Evolutionary conservation across 352 stramenopile species (phyloP), one percentile per base, ranked within the genome.

Genomic region (Pythium myriotylum): DNA sequence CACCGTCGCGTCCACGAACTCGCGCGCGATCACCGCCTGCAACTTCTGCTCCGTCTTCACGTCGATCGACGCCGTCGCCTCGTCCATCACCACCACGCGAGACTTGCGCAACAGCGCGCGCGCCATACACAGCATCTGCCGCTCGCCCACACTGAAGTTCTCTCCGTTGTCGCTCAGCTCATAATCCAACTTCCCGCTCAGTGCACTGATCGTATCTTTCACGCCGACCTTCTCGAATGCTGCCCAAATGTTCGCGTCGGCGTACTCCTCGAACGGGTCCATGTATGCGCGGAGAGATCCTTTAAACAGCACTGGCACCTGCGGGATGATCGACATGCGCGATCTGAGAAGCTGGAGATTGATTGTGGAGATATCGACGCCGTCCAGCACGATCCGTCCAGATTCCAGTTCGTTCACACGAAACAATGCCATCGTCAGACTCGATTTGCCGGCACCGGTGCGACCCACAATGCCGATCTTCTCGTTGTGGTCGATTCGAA

Each of bases 61-160:
- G 52, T 91, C 83, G 39, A 90, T 85, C 24, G 76, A 88, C 19
- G 82, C 80, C 9, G 93, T 98, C 4, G 94, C 94, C 74, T 99
- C 96, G 59, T 99, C 96, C 75, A 98, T 92, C 4, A 98, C 64
- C 13, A 99, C 66, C 26, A 98, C 89, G 14, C 56, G 50, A 26
- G 88, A 88, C 33, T 92, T 76, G 6, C 74, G 71, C 17, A 60
- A 19, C 13, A 60, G 20, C n/a, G 53, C 53, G 20, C 53, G 53
- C 8, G 53, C 53, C 17, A 60, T n/a, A 33, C 53, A 52, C 26
- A 60, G 41, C 53, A 99, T 68, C 73, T 98, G 94, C 4, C 94
- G 70, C 70, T 99, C 88, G 4, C 96, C 96, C 29, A 97, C 86
- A 56, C 66, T 89, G 32, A 97, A 96, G 70, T 98, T 99, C 17